Percentiles rank a stretch among this genome's conserved stretches.
Conservation (phyloP, 352 stramenopile genomes). For the Phytophthora fragariae region DNA sequence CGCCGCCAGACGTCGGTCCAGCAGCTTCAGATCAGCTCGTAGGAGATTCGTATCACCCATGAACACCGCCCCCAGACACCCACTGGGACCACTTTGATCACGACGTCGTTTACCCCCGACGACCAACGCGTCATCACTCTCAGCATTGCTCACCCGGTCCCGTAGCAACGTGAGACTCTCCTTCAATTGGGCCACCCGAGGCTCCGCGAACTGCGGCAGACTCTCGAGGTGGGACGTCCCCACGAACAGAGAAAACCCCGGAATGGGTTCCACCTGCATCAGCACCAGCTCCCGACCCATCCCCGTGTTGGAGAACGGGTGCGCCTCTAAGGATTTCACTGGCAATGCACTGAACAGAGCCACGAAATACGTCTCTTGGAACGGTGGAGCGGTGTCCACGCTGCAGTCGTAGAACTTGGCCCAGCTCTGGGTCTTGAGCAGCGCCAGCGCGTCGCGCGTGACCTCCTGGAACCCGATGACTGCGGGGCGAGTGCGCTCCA, state of each 20-base stretch:
- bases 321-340: conserved; percentile 61
- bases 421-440: conserved; percentile 69
- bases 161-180: conserved; percentile 59
- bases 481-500: conserved; percentile 61
- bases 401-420: conserved; percentile 83
- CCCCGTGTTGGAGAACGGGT: conserved; percentile 73
- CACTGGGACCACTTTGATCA: conserved; percentile 4
- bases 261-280: conserved; percentile 60
- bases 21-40: conserved; percentile 60
- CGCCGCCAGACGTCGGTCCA: conserved; percentile 47
- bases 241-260: conserved; percentile 57
- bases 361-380: conserved; percentile 81
- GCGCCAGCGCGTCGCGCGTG: conserved; percentile 62
- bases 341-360: conserved; percentile 81
- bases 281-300: conserved; percentile 80
- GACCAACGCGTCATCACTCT: conserved; percentile 16
- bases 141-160: conserved; percentile 47
- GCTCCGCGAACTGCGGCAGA: conserved; percentile 59
- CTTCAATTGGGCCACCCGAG: conserved; percentile 62
- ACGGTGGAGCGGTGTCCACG: conserved; percentile 63
- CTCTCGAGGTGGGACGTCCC: conserved; percentile 80
- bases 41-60: conserved; percentile 85
- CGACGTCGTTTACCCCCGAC: conserved; percentile 17
- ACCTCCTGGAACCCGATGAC: conserved; percentile 85
- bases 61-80: conserved; percentile 69